Percentiles rank a stretch among this genome's conserved stretches.
phyloP scores from a whole-genome alignment of 768 basidiomycete species.

The Leucocoprinus leucothites region DNA sequence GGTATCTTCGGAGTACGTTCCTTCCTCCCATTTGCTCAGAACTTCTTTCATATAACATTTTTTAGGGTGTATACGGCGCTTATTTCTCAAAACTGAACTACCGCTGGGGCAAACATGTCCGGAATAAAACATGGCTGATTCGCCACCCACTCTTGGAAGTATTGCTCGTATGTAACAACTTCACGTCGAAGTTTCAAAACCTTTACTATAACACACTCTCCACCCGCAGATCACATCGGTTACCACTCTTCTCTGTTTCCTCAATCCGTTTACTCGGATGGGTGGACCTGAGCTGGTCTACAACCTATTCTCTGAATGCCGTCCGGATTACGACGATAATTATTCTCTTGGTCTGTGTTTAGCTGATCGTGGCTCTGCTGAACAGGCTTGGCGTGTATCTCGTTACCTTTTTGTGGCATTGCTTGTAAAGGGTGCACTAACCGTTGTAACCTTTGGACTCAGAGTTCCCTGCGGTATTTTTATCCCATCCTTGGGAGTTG shows the following conservation, averaged over 20 bases:
- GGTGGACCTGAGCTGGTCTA: slow-evolving; percentile 95
- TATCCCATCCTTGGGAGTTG: slow-evolving; percentile 92
- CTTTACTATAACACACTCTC: background rate
- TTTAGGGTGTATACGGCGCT: slow-evolving; percentile 89
- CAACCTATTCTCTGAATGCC: slow-evolving; percentile 87
- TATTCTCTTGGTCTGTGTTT: slow-evolving; percentile 68
- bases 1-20: slow-evolving; percentile 82
- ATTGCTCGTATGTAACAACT: slow-evolving; percentile 51
- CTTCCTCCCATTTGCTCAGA: slow-evolving; percentile 2
- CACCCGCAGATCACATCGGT: slow-evolving; percentile 63
- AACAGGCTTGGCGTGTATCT: slow-evolving; percentile 60
- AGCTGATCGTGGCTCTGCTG: slow-evolving; percentile 51
- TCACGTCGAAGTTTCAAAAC: background rate
- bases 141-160: slow-evolving; percentile 83
- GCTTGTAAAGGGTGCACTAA: slow-evolving; percentile 76
- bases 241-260: slow-evolving; percentile 77
- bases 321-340: slow-evolving; percentile 39
- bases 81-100: slow-evolving; percentile 91
- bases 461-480: slow-evolving; percentile 93
- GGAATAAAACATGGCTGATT: slow-evolving; percentile 79
- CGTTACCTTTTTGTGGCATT: slow-evolving; percentile 70
- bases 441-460: slow-evolving; percentile 91
- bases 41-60: background rate
- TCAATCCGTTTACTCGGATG: slow-evolving; percentile 90
- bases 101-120: slow-evolving; percentile 81